These are phyloP conservation scores for Fusarium concolor DNA, from an alignment of 2,329 filamentous ascomycete genomes.

Conservation along the genomic window DNA sequence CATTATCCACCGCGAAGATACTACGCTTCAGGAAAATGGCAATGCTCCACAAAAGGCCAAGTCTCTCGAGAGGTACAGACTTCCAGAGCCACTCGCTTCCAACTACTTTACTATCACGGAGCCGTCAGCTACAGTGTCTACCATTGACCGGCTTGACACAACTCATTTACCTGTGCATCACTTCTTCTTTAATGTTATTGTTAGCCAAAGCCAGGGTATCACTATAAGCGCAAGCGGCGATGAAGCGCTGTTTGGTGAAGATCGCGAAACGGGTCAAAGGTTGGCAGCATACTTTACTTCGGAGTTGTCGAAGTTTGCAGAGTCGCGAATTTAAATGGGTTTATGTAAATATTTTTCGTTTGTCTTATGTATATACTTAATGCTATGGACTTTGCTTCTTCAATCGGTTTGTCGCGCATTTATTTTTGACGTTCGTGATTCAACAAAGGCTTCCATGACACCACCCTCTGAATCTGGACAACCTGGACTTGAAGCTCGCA, in stretches of 20 bases:
- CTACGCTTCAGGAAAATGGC: rapidly evolving
- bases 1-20: not conserved
- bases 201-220: not conserved
- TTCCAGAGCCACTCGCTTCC: slow-evolving; percentile 11
- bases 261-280: rapidly evolving
- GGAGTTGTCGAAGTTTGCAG: not conserved
- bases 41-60: rapidly evolving
- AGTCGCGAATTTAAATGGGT: not conserved
- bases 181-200: slow-evolving; percentile 10
- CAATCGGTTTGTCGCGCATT: no score
- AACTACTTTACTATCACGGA: slow-evolving; percentile 4
- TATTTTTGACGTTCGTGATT: no score
- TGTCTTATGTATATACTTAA: not conserved
- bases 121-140: not conserved
- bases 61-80: not conserved
- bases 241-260: rapidly evolving
- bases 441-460: no score
- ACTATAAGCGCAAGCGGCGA: not conserved
- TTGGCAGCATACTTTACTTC: not conserved
- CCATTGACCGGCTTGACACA: not conserved
- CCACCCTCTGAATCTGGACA: no score
- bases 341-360: not conserved
- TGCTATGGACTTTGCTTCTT: no score
- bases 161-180: not conserved
- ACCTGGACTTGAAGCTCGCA: no score